These are phyloP conservation scores for Setaria viridis DNA, from an alignment of 202 grass and related monocot species.

Conservation along the genomic window DNA sequence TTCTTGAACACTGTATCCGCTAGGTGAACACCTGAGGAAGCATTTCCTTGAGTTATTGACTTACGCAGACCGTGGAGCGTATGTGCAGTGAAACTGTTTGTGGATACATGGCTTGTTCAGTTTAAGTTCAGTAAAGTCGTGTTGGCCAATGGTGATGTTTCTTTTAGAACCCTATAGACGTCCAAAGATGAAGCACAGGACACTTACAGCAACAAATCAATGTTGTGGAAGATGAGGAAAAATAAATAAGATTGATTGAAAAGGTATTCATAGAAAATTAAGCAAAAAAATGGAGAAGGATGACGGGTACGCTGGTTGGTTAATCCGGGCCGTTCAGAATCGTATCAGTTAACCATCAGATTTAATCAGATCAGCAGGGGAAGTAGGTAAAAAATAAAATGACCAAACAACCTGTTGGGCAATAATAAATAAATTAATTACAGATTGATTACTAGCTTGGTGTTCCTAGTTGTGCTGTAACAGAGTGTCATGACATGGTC, in stretches of 20 bases:
- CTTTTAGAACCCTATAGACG: not conserved
- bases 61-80: not conserved
- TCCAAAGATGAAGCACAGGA: not conserved
- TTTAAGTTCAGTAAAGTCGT: not conserved
- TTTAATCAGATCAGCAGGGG: not conserved
- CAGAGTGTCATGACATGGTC: constrained; percentile 82
- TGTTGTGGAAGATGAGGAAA: not conserved
- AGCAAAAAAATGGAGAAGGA: not conserved
- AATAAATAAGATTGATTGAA: not conserved
- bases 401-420: constrained; percentile 16
- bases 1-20: not conserved
- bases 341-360: constrained; percentile 1
- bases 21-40: not conserved
- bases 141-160: not conserved
- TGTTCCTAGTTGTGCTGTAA: constrained; percentile 60
- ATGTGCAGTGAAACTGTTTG: not conserved
- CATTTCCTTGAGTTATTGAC: not conserved
- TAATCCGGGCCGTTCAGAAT: not conserved
- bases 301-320: not conserved
- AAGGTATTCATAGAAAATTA: not conserved
- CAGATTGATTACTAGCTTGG: constrained; percentile 25
- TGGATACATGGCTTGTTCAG: not conserved
- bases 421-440: constrained; percentile 53
- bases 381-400: not conserved
- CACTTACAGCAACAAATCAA: not conserved